Evolutionary conservation across 1,284 basidiomycete genomes (phyloP), one percentile per base, ranked within the genome.

Genomic region (Singerocomus rubriflavus): DNA sequence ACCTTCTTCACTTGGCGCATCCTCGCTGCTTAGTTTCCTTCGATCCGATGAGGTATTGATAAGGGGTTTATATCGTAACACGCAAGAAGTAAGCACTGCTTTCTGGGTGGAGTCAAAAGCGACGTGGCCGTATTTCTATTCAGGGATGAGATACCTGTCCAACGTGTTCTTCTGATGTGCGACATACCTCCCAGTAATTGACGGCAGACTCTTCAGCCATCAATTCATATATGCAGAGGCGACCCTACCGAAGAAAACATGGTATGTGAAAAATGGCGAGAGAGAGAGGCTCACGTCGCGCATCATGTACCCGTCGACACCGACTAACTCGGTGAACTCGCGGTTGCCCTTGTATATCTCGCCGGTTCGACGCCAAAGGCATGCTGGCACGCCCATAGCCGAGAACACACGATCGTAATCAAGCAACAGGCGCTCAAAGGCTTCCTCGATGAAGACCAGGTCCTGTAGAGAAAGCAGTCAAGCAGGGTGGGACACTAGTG

Each of bases 311-410:
- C 90, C 88, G 54, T 91, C 87, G 2, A 93, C 79, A 2, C 91
- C 90, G 14, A 94, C 86, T 3, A 96, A 73, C 61, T 93, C 90
- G 4, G 91, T 86, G 69, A 96, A 96, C 71, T 98, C 94, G 53
- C 92, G 84, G 67, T 99, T 99, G 35, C 85, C 96, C 72, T 95
- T 98, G 78, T 98, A 98, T 53, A 99, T 98, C 72, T 99, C 95
- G 26, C 97, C 97, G 2, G 96, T 98, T 42, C 96, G 76, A 29
- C 95, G 78, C 97, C 96, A 99, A 6, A 99, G 79, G 61, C 96
- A 99, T 0, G 93, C 93, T 0, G 97, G 97, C 9, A 98, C 93
- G 38, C 93, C 94, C 84, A 98, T 96, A 0, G 91, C 90, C 10
- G 89, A 91, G 69, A 98, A 95, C 0, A 96, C 91, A 33, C 95